Evolutionary conservation across 495 filamentous ascomycete genomes (phyloP).

Genomic region (Aspergillus leporis): DNA sequence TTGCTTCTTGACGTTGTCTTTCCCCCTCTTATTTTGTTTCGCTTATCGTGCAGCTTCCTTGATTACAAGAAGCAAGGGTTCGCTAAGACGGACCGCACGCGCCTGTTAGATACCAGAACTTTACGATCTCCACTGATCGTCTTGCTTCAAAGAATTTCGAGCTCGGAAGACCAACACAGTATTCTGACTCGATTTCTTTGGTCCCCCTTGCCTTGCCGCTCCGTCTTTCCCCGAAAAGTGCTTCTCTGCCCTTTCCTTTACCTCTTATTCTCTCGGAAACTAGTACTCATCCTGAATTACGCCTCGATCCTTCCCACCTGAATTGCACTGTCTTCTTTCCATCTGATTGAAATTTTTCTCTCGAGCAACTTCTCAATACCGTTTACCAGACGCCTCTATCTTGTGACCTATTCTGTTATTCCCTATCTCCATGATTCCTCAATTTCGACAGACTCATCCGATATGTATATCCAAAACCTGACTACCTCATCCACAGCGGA

Average conservation of each 20-base stretch:
- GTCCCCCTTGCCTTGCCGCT: slow-evolving; percentile 17
- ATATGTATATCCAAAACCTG: slow-evolving; percentile 18
- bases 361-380: slow-evolving; percentile 10
- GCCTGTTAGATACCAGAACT: slow-evolving; percentile 32
- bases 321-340: slow-evolving; percentile 18
- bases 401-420: slow-evolving; percentile 17
- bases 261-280: slow-evolving; percentile 10
- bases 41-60: slow-evolving; percentile 55
- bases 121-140: slow-evolving; percentile 19
- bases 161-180: slow-evolving; percentile 13
- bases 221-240: slow-evolving; percentile 8
- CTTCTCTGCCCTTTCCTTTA: slow-evolving; percentile 6
- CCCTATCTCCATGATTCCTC: slow-evolving; percentile 17
- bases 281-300: background rate
- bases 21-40: slow-evolving; percentile 51
- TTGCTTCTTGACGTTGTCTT: slow-evolving; percentile 36
- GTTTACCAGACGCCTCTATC: slow-evolving; percentile 12
- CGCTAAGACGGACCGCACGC: slow-evolving; percentile 30
- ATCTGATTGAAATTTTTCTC: slow-evolving; percentile 18
- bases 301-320: slow-evolving; percentile 9
- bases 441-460: slow-evolving; percentile 15
- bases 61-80: slow-evolving; percentile 40
- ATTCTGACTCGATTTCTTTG: slow-evolving; percentile 5
- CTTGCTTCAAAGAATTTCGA: slow-evolving; percentile 26
- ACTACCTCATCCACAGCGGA: slow-evolving; percentile 7